Conservation (phyloP, 495 filamentous ascomycete genomes). For the Durotheca rogersii region DNA sequence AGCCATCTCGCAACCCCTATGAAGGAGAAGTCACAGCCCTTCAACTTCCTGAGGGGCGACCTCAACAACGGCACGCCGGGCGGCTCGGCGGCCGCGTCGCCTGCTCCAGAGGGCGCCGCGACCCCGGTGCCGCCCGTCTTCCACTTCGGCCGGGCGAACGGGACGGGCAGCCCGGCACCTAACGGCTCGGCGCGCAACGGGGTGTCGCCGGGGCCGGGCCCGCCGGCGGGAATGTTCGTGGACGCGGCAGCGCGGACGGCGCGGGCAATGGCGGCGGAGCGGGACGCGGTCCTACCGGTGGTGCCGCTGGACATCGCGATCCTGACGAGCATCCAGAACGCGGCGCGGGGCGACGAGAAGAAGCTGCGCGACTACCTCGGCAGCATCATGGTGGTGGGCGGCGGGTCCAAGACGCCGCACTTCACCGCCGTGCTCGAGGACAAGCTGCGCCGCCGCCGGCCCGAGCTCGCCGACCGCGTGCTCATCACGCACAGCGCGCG, state of each 20-base stretch:
- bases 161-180: constrained; percentile 46
- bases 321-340: constrained; percentile 81
- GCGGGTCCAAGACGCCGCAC: constrained; percentile 75
- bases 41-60: constrained; percentile 58
- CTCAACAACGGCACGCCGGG: constrained; percentile 68
- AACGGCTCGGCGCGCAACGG: constrained; percentile 45
- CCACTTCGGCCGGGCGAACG: constrained; percentile 49
- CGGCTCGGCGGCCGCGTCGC: constrained; percentile 83
- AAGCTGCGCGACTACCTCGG: constrained; percentile 89
- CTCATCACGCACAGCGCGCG: constrained; percentile 84
- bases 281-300: constrained; percentile 78
- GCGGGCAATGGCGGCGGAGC: constrained; percentile 60
- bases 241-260: constrained; percentile 47
- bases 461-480: constrained; percentile 75
- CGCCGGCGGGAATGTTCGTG: constrained; percentile 38
- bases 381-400: constrained; percentile 93
- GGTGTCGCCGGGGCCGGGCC: constrained; percentile 50
- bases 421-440: constrained; percentile 81
- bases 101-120: constrained; percentile 71
- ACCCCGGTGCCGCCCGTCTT: constrained; percentile 64
- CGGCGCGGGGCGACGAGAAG: constrained; percentile 83
- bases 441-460: constrained; percentile 65
- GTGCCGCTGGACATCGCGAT: constrained; percentile 87
- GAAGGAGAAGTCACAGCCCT: constrained; percentile 53
- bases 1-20: constrained; percentile 51